Evolutionary conservation across 495 filamentous ascomycete genomes (phyloP), one percentile per base, ranked within the genome.

Genomic region (Evansstolkia leycettana): DNA sequence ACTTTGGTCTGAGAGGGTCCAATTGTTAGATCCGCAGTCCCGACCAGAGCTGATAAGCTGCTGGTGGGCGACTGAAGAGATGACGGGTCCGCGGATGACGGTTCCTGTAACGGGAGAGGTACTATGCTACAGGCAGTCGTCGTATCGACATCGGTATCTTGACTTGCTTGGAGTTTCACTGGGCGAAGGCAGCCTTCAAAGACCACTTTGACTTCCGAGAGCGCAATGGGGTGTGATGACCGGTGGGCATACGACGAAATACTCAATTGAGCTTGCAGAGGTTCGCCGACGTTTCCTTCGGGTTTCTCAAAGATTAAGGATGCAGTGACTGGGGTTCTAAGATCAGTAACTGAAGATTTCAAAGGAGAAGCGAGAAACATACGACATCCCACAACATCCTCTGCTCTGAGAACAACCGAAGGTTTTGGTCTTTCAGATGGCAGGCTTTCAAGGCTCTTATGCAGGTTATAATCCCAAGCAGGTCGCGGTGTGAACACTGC

Each of bases 281-380:
- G 66, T 42, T 94, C 83, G 12, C 88, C 87, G 25, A 92, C 90
- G 46, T 92, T 82, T 7, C 82, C 84, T 53, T 88, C 78, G 2
- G 71, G 57, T 26, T 69, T 66, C 43, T 70, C 69, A 51, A 96
- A 96, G 1, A 79, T 62, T 48, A 88, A 84, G 7, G 76, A 73
- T 2, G 79, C 64, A 6, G 72, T 70, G 14, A 95, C 63, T 78
- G 37, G 9, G 20, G 20, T 5, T 23, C 5, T 4, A 23, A 5
- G 20, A 9, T 23, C 4, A 23, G 20, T 23, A 9, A 23, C 9
- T 23, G 3, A 17, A 34, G 9, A 23, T 25, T 33, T 5, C 17
- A 26, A 33, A 3, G 34, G 13, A 12, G 33, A 34, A 14, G 17
- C 4, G 6, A 17, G 7, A 36, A 41, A 59, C 72, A 55, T 65